Base-by-base conservation (phyloP, 148 eudicot species). In the Beta vulgaris region DNA sequence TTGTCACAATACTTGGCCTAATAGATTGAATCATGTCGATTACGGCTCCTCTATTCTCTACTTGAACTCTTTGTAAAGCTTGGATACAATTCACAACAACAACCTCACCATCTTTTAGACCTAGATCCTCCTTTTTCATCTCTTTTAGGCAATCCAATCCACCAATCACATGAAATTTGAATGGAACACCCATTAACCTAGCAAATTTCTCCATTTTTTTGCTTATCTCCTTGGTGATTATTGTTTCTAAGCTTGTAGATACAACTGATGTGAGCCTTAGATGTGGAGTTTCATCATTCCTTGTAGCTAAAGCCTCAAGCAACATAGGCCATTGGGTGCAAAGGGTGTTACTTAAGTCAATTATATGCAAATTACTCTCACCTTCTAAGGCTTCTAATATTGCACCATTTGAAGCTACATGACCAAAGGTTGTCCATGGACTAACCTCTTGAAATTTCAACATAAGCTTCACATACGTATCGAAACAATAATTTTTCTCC, bases 271-370 rank as follows among this genome's bases (percentile, higher is more conserved):
- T 80, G 37, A 80, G 82, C 72, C 69, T 80, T 71, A 80, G 68
- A 63, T 39, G 72, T 19, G 76, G 82, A 9, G 82, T 53, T 6
- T 80, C 82, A 32, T 75, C 82, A 39, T 42, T 69, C 43, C 82
- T 23, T 31, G 78, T 63, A 44, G 82, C 82, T 80, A 80, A 70
- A 21, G 82, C 82, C 67, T 80, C 82, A 28, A 80, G 68, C 72
- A 80, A 63, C 66, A 69, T 80, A 61, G 82, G 82, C 82, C 82
- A 80, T 80, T 80, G 82, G 28, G 82, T 80, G 48, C 82, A 80
- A 60, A 80, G 79, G 66, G 79, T 80, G 75, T 63, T 75, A 35
- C 78, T 69, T 44, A 80, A 69, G 72, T 80, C 79, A n/a, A 80
- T 53, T 69, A 80, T 70, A 62, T 80, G 82, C 67, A 75, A 75